A percentile compares a stretch with the other conserved stretches of the same genome.
These are phyloP conservation scores for Verticillium albo-atrum DNA, from an alignment of 2,329 filamentous ascomycete species.

Conservation along the genomic window DNA sequence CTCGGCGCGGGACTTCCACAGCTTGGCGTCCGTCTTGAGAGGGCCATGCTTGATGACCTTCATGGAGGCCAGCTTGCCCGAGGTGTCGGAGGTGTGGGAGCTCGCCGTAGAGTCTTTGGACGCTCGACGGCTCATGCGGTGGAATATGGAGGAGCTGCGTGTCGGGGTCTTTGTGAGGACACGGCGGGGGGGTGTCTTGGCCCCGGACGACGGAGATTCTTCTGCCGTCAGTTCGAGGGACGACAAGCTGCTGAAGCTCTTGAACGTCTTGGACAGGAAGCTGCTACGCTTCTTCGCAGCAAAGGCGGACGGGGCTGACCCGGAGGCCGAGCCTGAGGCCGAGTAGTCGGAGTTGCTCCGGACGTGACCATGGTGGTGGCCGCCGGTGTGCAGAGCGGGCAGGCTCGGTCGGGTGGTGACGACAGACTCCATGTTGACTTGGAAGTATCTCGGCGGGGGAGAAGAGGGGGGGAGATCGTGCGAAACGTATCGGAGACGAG, in stretches of 20 bases:
- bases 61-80: conserved; percentile 18
- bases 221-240: conserved; percentile 8
- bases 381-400: conserved; percentile 8
- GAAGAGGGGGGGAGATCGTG: not conserved
- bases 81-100: conserved; percentile 13
- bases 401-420: conserved; percentile 8
- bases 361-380: not conserved
- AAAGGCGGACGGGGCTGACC: conserved; percentile 4
- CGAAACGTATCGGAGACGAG: not conserved
- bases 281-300: conserved; percentile 9
- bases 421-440: not conserved
- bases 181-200: conserved; percentile 6
- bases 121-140: conserved; percentile 33
- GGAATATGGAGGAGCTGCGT: conserved; percentile 29
- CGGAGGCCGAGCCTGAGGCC: conserved; percentile 3
- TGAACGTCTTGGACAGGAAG: conserved; percentile 13
- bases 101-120: conserved; percentile 30
- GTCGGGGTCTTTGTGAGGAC: conserved; percentile 29
- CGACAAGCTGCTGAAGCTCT: conserved; percentile 12
- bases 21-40: conserved; percentile 44
- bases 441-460: not conserved
- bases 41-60: conserved; percentile 39
- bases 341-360: not conserved
- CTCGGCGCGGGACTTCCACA: conserved; percentile 43
- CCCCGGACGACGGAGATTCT: conserved; percentile 1